Base-by-base conservation (phyloP, 352 stramenopile genomes). In the Plasmopara muralis region DNA sequence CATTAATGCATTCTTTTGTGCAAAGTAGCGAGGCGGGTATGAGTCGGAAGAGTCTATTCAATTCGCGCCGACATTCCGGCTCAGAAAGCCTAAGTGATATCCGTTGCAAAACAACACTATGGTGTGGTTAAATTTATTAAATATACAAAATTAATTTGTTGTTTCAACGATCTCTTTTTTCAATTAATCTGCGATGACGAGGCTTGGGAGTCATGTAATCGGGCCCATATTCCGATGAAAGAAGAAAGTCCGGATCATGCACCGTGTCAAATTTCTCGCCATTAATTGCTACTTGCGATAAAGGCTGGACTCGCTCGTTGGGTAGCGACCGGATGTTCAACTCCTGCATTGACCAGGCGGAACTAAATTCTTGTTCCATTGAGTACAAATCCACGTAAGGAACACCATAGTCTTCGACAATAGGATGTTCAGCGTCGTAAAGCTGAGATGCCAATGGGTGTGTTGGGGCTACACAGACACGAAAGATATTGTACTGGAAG, bases 301-400 rank as follows among this genome's bases (percentile, higher is more conserved):
- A 66, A 25, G 66, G 62, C 18, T 34, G 28, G 5, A 71, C 42
- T 25, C 53, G 45, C 0, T 59, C 48, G 6, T 62, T 53, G 7
- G 51, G 47, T 15, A 60, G 34, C 6, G 43, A 54, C 2, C 31
- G 53, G 0, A 29, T 47, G 46, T 61, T 44, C 9, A 63, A 34
- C 12, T 50, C 59, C 35, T 66, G 39, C 66, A 75, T 70, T 12
- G 52, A 53, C 52, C 52, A 58, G 6, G 35, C 41, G 6, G 6
- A 47, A 12, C 35, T 35, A 14, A 52, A 42, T 8, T 52, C 20
- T 41, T 61, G 47, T 14, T 52, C 9, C 47, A 56, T 61, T 2
- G 43, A n/a, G 57, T 73, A 71, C 53, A 76, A 41, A 39, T 73
- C 64, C 25, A 70, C 50, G 55, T 76, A 76, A 2, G 67, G 64